Percentiles rank a stretch among this genome's conserved stretches.
phyloP scores from a whole-genome alignment of 2,329 filamentous ascomycete species.

The Arthrobotrys conoides region DNA sequence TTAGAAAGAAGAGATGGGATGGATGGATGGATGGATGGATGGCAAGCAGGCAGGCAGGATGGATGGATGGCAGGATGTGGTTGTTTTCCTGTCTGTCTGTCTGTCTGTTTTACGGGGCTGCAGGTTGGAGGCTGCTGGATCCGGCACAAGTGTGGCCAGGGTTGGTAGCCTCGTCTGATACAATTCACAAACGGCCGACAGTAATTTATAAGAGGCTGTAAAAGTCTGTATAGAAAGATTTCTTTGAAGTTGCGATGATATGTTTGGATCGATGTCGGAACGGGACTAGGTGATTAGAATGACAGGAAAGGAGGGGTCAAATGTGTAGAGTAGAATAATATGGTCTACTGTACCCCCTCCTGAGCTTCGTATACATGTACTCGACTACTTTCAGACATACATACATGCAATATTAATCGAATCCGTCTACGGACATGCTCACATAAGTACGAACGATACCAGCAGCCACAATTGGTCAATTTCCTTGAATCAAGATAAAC shows the following conservation, averaged over 20 bases:
- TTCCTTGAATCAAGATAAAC: background rate
- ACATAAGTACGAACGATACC: background rate
- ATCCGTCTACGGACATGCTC: too few relatives aligned
- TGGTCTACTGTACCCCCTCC: background rate
- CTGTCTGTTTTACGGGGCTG: constrained; percentile 30
- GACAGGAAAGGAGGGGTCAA: constrained; percentile 2
- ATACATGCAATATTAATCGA: too few relatives aligned
- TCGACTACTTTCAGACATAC: too few relatives aligned
- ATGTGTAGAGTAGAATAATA: background rate
- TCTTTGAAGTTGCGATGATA: background rate
- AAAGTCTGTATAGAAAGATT: background rate
- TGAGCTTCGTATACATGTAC: background rate
- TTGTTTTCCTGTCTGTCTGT: constrained; percentile 13
- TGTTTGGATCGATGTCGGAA: background rate
- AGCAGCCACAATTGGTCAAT: too few relatives aligned
- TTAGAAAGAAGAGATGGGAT: constrained; percentile 8
- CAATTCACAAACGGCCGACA: background rate
- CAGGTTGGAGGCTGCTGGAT: constrained; percentile 50
- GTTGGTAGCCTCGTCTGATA: background rate
- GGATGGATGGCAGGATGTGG: constrained; percentile 7
- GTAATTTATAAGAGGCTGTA: too few relatives aligned
- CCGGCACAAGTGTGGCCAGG: constrained; percentile 29
- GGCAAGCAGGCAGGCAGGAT: background rate
- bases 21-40: background rate
- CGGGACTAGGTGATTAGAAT: background rate